phyloP scores from a whole-genome alignment of 371 early-diverging fungal species.

The Mucor indicus region DNA sequence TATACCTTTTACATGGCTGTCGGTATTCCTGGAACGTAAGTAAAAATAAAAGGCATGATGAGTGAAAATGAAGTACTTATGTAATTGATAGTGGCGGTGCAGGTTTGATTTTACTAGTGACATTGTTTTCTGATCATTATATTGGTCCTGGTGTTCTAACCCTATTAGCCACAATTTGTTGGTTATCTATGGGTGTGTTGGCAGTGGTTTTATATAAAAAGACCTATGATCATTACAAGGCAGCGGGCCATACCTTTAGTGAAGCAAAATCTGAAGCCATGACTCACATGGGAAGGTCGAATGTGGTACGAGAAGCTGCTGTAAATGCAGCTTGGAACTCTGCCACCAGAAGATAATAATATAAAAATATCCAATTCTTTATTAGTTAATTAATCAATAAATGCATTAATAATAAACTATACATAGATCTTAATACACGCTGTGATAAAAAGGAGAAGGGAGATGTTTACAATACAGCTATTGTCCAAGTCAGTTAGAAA shows the following conservation, averaged over 20 bases:
- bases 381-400: too few relatives aligned
- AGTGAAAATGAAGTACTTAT: neutral
- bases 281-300: slow-evolving; percentile 49
- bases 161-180: slow-evolving; percentile 66
- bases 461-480: too few relatives aligned
- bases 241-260: slow-evolving; percentile 79
- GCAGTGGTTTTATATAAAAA: slow-evolving; percentile 60
- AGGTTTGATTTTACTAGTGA: slow-evolving; percentile 77
- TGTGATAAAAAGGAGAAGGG: too few relatives aligned
- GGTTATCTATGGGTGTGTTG: slow-evolving; percentile 59
- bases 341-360: slow-evolving; percentile 17
- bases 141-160: slow-evolving; percentile 69
- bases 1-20: slow-evolving; percentile 82
- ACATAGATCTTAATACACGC: too few relatives aligned
- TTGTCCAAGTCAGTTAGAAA: too few relatives aligned
- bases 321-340: slow-evolving; percentile 53
- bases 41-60: too few relatives aligned
- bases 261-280: slow-evolving; percentile 80
- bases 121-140: slow-evolving; percentile 66
- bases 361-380: too few relatives aligned
- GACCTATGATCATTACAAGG: slow-evolving; percentile 73
- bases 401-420: too few relatives aligned
- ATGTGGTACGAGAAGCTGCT: slow-evolving; percentile 47
- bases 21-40: slow-evolving; percentile 76
- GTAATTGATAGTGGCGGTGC: slow-evolving; percentile 64